phyloP scores from a whole-genome alignment of 306 rosid genomes.

The Dalbergia cultrata region DNA sequence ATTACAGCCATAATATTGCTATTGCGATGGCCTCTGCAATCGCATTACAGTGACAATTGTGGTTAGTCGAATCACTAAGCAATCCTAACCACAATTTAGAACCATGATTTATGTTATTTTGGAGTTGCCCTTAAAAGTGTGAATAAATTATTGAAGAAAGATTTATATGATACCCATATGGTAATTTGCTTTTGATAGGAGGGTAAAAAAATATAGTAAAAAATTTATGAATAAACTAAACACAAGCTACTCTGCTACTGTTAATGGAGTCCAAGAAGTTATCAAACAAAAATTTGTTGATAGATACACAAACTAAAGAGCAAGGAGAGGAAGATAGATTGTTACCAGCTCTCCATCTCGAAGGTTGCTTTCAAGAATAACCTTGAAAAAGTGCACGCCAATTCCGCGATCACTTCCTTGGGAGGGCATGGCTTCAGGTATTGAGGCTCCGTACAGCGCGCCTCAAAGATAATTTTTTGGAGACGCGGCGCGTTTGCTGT shows the following conservation, averaged over 20 bases:
- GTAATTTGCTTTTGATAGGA: too few relatives aligned
- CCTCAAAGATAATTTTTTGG: neutral
- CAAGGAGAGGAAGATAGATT: neutral
- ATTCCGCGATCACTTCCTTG: neutral
- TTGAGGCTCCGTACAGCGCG: neutral
- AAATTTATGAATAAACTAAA: too few relatives aligned
- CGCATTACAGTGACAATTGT: too few relatives aligned
- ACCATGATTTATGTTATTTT: neutral
- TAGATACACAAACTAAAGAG: neutral
- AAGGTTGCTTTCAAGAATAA: slow-evolving; percentile 36
- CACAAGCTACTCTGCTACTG: too few relatives aligned
- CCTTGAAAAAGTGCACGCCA: slow-evolving; percentile 40
- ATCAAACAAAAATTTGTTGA: neutral
- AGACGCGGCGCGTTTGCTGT: neutral
- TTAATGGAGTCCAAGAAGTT: neutral
- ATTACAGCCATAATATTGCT: too few relatives aligned
- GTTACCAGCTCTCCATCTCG: slow-evolving; percentile 32
- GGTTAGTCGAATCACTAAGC: too few relatives aligned
- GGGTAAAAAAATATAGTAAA: too few relatives aligned
- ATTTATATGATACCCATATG: neutral
- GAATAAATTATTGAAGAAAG: neutral
- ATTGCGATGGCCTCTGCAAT: too few relatives aligned
- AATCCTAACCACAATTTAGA: too few relatives aligned
- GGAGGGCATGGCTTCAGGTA: slow-evolving; percentile 5
- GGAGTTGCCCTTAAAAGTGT: neutral